Evolutionary conservation across 2,329 filamentous ascomycete genomes (phyloP), one percentile per base, ranked within the genome.

Genomic region (Sclerotinia sclerotiorum): DNA sequence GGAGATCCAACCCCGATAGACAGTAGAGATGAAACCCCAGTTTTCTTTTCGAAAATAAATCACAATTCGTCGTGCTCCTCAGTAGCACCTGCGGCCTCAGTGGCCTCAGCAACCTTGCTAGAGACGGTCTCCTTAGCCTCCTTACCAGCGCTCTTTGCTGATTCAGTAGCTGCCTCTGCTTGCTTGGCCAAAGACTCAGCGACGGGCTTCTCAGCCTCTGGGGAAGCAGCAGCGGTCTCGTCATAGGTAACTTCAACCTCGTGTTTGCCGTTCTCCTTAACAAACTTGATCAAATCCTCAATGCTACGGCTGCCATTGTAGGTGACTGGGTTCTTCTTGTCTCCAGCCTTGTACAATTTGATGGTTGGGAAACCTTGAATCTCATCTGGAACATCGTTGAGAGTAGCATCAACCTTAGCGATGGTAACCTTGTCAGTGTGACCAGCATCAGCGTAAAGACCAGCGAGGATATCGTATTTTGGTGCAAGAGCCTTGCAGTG

Each of bases 401-500:
- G 82, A 71, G 95, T 99, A 69, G 95, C 95, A 78, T 99, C 95
- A 75, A 99, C 90, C 90, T 99, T 99, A 82, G 94, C 95, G 78
- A 99, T 92, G 76, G 95, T 85, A 70, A 99, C 91, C 82, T 93
- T 89, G 83, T 89, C 85, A 80, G 91, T 91, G 82, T 89, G 90
- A 75, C 91, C 89, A 88, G 88, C 76, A 82, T 86, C 81, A 87
- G 88, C 84, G 83, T 93, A 97, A 69, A 88, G 84, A 70, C 85
- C 81, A 68, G 87, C 95, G 69, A 99, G 91, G 81, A 97, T 92
- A 72, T 99, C 95, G 81, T 97, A 99, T 81, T 97, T 90, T 77
- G 95, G 95, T 68, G 95, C 94, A 71, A 99, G 90, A 81, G 88
- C 94, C 88, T 98, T 98, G 92, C 95, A 99, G 88, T 99, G 95